These are phyloP conservation scores for Flaveria sonorensis DNA, from an alignment of 129 eudicot species.

Conservation along the genomic window DNA sequence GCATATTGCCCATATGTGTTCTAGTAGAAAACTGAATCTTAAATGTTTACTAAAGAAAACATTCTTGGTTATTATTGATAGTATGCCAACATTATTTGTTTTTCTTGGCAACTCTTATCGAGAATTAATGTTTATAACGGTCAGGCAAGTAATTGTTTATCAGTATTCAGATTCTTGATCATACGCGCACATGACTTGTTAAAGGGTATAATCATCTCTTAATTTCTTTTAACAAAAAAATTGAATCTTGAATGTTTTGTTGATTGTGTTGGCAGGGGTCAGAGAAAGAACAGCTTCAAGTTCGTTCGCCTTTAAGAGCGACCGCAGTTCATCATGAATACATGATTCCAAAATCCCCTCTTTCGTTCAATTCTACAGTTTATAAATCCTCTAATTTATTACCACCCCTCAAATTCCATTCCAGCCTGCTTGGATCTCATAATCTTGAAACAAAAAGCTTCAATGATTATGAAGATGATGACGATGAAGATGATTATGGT, in stretches of 20 bases:
- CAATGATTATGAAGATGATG: constrained; percentile 51
- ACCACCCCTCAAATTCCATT: constrained; percentile 84
- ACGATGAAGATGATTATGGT: constrained; percentile 33
- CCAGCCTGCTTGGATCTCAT: constrained; percentile 60
- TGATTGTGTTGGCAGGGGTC: constrained; percentile 54
- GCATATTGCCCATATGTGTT: not conserved
- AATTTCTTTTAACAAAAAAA: not conserved
- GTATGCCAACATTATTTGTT: constrained; percentile 2
- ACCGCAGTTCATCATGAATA: constrained; percentile 46
- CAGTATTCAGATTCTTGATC: not conserved
- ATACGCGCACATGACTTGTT: not conserved
- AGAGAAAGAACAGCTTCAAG: constrained; percentile 40
- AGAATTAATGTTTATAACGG: not conserved
- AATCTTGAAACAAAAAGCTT: constrained; percentile 40
- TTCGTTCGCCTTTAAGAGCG: constrained; percentile 67
- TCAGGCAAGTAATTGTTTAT: not conserved
- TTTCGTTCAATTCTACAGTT: constrained; percentile 45
- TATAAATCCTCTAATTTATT: constrained; percentile 50
- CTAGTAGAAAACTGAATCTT: not conserved
- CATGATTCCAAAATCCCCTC: constrained; percentile 67
- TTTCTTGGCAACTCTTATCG: not conserved
- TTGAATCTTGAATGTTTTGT: not conserved
- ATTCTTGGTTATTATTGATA: not conserved
- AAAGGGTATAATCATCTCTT: not conserved
- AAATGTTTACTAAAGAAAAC: not conserved